phyloP scores from a whole-genome alignment of 495 filamentous ascomycete species.

The Podospora didyma region DNA sequence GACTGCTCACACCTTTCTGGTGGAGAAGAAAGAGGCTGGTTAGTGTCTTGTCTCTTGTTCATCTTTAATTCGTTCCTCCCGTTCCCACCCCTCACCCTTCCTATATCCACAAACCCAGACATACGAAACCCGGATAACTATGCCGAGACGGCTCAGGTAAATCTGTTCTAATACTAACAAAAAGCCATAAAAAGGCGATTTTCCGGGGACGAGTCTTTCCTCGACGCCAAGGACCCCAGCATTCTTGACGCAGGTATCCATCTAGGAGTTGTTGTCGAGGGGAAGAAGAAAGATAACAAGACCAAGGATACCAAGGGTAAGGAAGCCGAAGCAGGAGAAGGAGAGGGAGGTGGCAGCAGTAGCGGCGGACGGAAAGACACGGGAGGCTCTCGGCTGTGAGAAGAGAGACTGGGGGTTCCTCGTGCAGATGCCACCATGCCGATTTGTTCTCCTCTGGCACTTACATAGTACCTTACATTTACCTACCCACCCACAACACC shows the following conservation, averaged over 20 bases:
- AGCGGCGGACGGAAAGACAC: not conserved
- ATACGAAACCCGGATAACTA: no score
- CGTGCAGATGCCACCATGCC: not conserved
- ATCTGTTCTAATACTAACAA: not conserved
- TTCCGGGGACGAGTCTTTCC: constrained; percentile 70
- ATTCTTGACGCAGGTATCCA: not conserved
- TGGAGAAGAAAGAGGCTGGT: constrained; percentile 90
- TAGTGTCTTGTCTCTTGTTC: constrained; percentile 32
- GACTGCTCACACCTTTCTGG: constrained; percentile 71
- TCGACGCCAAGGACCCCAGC: not conserved
- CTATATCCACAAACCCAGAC: no score
- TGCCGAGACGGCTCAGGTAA: no score
- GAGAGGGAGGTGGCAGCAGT: not conserved
- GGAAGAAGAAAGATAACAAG: not conserved
- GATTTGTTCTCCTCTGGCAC: not conserved
- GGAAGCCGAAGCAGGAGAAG: not conserved
- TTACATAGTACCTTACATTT: no score
- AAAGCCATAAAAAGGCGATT: constrained; percentile 60
- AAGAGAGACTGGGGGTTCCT: not conserved
- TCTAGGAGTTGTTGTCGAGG: constrained; percentile 27
- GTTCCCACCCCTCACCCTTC: not conserved
- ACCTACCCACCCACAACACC: no score
- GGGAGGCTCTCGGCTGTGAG: not conserved
- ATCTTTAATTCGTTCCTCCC: constrained; percentile 7
- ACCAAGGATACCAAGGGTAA: not conserved